A percentile compares a stretch with the other conserved stretches of the same genome.
phyloP scores from a whole-genome alignment of 345 rosid species.

The Hirschfeldia incana region DNA sequence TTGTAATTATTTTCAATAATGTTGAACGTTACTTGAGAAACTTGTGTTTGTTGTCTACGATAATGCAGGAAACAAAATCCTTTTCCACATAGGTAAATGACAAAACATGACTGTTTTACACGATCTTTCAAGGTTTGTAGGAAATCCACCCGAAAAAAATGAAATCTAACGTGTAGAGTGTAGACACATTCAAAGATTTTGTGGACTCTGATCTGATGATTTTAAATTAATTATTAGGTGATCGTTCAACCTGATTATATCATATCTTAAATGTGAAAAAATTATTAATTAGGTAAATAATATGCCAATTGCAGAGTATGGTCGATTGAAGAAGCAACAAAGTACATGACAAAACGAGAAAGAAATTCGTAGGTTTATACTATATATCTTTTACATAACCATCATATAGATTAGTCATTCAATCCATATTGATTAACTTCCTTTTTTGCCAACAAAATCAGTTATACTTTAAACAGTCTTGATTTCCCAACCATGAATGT shows the following conservation, averaged over 20 bases:
- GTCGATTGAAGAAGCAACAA: slow-evolving; percentile 1
- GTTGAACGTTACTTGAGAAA: not conserved
- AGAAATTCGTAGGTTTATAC: not conserved
- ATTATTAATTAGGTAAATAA: slow-evolving; percentile 11
- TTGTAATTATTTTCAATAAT: not conserved
- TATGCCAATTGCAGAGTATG: slow-evolving; percentile 2
- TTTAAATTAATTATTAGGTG: not conserved
- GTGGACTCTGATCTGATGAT: slow-evolving; percentile 17
- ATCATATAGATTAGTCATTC: not conserved
- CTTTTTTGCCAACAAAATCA: not conserved
- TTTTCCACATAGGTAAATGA: slow-evolving; percentile 9
- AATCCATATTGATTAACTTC: not conserved
- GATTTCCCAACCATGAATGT: not conserved
- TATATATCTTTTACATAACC: not conserved
- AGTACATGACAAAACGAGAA: not conserved
- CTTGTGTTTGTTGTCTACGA: not conserved
- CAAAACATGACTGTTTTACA: not conserved
- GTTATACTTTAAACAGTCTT: not conserved
- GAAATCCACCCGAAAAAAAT: not conserved
- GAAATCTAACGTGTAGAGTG: slow-evolving; percentile 6
- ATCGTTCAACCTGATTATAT: slow-evolving; percentile 7
- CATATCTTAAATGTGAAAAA: not conserved
- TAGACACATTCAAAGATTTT: slow-evolving; percentile 28
- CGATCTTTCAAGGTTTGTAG: not conserved
- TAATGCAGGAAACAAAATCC: not conserved